phyloP scores from a whole-genome alignment of 345 rosid species.

The Barbarea vulgaris region DNA sequence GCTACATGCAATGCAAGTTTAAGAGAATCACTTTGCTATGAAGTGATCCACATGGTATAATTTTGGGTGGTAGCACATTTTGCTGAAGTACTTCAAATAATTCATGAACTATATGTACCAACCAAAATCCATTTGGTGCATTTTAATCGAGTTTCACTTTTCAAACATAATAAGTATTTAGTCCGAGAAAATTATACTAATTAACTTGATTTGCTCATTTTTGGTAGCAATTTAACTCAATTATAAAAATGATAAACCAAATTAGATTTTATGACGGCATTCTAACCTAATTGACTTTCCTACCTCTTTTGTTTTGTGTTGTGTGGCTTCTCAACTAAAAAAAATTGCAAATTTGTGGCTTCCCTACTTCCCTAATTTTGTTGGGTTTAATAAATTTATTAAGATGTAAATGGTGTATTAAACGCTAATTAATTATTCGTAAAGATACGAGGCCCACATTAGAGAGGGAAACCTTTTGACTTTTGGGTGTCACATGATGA shows the following conservation, averaged over 20 bases:
- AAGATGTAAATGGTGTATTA: background rate
- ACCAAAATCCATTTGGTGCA: too few relatives aligned
- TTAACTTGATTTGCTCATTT: too few relatives aligned
- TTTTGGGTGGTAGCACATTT: slow-evolving; percentile 25
- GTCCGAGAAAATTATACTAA: too few relatives aligned
- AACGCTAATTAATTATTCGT: background rate
- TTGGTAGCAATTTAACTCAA: too few relatives aligned
- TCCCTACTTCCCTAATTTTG: background rate
- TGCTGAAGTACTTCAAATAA: background rate
- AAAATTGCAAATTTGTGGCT: background rate
- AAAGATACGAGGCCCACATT: background rate
- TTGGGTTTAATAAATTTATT: background rate
- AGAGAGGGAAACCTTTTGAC: slow-evolving; percentile 19
- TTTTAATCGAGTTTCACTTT: too few relatives aligned
- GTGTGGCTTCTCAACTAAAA: background rate
- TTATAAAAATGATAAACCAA: too few relatives aligned
- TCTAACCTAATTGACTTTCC: background rate
- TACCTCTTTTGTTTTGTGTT: background rate
- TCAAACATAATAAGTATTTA: too few relatives aligned
- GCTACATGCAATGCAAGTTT: slow-evolving; percentile 1
- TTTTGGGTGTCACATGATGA: slow-evolving; percentile 23
- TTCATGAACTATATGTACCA: background rate
- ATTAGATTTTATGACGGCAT: background rate
- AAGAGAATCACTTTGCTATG: slow-evolving; percentile 22
- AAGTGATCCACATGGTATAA: slow-evolving; percentile 34